Evolutionary conservation across 2,329 filamentous ascomycete genomes (phyloP).

Genomic region (Rosellinia necatrix): DNA sequence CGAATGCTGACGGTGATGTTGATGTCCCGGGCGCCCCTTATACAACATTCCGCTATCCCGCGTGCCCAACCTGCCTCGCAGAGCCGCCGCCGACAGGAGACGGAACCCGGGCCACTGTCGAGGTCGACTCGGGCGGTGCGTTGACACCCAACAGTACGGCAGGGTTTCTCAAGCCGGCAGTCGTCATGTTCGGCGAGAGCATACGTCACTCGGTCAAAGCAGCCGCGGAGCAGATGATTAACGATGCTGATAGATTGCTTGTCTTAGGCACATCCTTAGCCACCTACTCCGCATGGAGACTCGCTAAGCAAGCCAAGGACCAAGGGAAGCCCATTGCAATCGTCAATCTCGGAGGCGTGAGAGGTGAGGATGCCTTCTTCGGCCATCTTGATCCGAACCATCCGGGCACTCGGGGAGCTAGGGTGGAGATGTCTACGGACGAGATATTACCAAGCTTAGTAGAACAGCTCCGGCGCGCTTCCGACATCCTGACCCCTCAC

Average conservation of each 20-base stretch:
- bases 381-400: conserved; percentile 57
- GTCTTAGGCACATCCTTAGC: conserved; percentile 89
- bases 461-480: conserved; percentile 50
- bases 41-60: conserved; percentile 85
- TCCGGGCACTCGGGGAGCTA: conserved; percentile 55
- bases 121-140: conserved; percentile 79
- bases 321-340: conserved; percentile 84
- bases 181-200: conserved; percentile 96
- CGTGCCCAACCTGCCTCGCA: conserved; percentile 79
- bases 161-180: conserved; percentile 87
- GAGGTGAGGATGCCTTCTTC: conserved; percentile 78
- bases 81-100: conserved; percentile 62
- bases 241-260: conserved; percentile 74
- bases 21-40: conserved; percentile 88
- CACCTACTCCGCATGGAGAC: conserved; percentile 91
- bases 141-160: conserved; percentile 69
- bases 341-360: conserved; percentile 83
- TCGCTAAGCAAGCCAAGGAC: conserved; percentile 83
- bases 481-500: conserved; percentile 21
- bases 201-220: conserved; percentile 72
- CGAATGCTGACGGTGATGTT: conserved; percentile 94
- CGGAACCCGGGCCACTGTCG: conserved; percentile 61
- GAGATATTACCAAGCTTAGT: conserved; percentile 62
- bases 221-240: conserved; percentile 78
- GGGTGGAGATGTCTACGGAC: conserved; percentile 63